A percentile compares a stretch with the other conserved stretches of the same genome.
phyloP scores from a whole-genome alignment of 805 yeast genomes.

The Ogataea methylovora region DNA sequence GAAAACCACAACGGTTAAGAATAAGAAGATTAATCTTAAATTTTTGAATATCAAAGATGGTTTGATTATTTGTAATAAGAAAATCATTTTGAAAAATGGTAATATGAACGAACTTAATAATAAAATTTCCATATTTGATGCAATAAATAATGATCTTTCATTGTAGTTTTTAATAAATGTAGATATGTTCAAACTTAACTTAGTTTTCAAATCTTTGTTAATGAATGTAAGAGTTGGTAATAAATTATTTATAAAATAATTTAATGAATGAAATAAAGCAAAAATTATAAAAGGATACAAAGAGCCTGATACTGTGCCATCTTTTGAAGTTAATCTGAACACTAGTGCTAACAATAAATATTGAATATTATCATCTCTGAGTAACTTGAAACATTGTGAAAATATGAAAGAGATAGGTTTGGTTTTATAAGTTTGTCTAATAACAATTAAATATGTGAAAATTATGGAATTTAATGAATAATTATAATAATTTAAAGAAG shows the following conservation, averaged over 20 bases:
- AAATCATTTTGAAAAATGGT: conserved; percentile 35
- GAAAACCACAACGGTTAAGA: conserved; percentile 43
- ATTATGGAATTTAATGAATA: conserved; percentile 43
- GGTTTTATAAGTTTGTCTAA: conserved; percentile 49
- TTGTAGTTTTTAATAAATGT: conserved; percentile 30
- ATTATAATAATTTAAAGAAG: conserved; percentile 30
- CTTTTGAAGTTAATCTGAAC: conserved; percentile 25
- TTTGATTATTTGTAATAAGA: conserved; percentile 27
- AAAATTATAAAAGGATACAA: conserved; percentile 55
- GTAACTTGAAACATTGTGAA: conserved; percentile 20
- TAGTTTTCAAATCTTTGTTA: conserved; percentile 18
- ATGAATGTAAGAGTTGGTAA: conserved; percentile 41
- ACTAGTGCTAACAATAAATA: conserved; percentile 41
- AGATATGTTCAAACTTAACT: conserved; percentile 22
- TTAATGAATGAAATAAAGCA: conserved; percentile 57
- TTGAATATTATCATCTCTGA: conserved; percentile 55
- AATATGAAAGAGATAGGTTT: conserved; percentile 22
- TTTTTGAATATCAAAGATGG: conserved; percentile 18
- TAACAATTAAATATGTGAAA: conserved; percentile 54
- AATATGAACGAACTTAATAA: conserved; percentile 30
- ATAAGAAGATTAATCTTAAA: conserved; percentile 28
- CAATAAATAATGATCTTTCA: conserved; percentile 34
- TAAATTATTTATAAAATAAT: conserved; percentile 46
- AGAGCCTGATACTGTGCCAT: conserved; percentile 26
- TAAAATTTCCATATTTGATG: conserved; percentile 41